A percentile compares a stretch with the other conserved stretches of the same genome.
These are phyloP conservation scores for Globisporangium ultimum DNA, from an alignment of 352 stramenopile species.

Conservation along the genomic window DNA sequence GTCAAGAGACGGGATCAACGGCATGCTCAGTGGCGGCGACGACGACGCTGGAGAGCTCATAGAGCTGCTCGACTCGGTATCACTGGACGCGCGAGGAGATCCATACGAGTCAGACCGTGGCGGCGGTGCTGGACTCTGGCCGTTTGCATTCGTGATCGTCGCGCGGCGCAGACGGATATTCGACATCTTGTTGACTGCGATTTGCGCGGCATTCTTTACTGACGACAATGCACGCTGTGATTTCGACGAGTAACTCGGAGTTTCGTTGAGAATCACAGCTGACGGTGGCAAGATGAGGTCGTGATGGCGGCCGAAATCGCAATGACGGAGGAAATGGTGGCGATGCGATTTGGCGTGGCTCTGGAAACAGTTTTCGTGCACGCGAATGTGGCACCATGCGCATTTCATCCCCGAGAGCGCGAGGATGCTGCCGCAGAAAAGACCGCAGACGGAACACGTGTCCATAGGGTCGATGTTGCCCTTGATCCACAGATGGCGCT, in stretches of 20 bases:
- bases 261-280: conserved; percentile 46
- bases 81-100: conserved; percentile 8
- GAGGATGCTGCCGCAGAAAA: conserved; percentile 82
- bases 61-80: conserved; percentile 1
- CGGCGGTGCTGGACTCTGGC: conserved; percentile 6
- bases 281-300: conserved; percentile 66
- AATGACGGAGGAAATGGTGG: conserved; percentile 42
- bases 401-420: conserved; percentile 78
- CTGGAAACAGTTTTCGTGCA: conserved; percentile 79
- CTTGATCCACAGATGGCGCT: conserved; percentile 73
- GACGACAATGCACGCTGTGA: conserved; percentile 68
- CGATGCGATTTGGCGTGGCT: conserved; percentile 19
- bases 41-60: conserved; percentile 7
- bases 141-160: conserved; percentile 13
- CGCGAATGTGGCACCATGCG: conserved; percentile 75
- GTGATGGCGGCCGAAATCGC: conserved; percentile 64
- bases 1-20: conserved; percentile 10
- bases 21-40: conserved; percentile 1
- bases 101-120: not conserved
- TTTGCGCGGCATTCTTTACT: conserved; percentile 58
- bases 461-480: conserved; percentile 85
- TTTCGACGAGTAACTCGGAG: conserved; percentile 34
- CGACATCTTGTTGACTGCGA: conserved; percentile 72
- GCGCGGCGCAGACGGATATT: conserved; percentile 57
- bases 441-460: conserved; percentile 68